These are phyloP conservation scores for Triticum aestivum DNA, from an alignment of 176 grass and related monocot species.

Conservation along the genomic window IWGSC_CS_RefSeq_v2.1 NC_057811.1:470187563-470188062, in stretches of 20 bases:
- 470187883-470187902: too few species aligned
- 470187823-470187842: conserved; percentile 21
- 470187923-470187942: too few species aligned
- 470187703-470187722: conserved; percentile 98
- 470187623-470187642: neutral
- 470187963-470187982: neutral
- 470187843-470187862: neutral
- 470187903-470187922: too few species aligned
- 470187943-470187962: neutral
- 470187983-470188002: conserved; percentile 9
- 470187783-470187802: conserved; percentile 11
- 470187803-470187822: conserved; percentile 4
- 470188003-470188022: neutral
- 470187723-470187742: conserved; percentile 91
- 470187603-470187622: neutral
- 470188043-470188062: neutral
- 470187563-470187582: neutral
- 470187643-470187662: conserved; percentile 33
- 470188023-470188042: neutral
- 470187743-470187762: conserved; percentile 11
- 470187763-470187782: neutral
- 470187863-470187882: neutral
- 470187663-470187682: conserved; percentile 89
- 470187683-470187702: conserved; percentile 95
- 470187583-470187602: neutral